Evolutionary conservation across 352 stramenopile genomes (phyloP).

Genomic region (Phytopythium boreale): DNA sequence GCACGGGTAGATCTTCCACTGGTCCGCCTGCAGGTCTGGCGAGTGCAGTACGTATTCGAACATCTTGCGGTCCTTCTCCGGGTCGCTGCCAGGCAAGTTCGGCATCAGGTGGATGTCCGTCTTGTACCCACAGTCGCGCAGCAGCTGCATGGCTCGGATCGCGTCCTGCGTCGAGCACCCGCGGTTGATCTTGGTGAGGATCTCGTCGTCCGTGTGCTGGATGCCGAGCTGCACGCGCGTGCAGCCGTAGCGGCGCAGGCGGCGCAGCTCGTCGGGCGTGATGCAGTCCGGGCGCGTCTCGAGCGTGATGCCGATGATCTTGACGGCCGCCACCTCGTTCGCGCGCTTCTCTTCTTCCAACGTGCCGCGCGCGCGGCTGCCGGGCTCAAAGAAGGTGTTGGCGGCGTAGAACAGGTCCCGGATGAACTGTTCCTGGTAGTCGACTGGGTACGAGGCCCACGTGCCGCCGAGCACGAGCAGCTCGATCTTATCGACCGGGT

Average conservation of each 20-base stretch:
- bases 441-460: slow-evolving; percentile 90
- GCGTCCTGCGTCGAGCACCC: slow-evolving; percentile 77
- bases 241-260: slow-evolving; percentile 80
- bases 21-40: slow-evolving; percentile 89
- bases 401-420: slow-evolving; percentile 91
- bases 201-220: slow-evolving; percentile 90
- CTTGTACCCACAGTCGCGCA: slow-evolving; percentile 94
- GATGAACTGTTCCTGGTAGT: slow-evolving; percentile 91
- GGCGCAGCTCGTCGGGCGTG: slow-evolving; percentile 80
- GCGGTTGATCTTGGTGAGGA: slow-evolving; percentile 91
- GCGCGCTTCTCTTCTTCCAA: slow-evolving; percentile 88
- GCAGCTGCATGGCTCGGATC: slow-evolving; percentile 70
- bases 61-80: slow-evolving; percentile 86
- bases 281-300: slow-evolving; percentile 91
- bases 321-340: slow-evolving; percentile 81
- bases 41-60: slow-evolving; percentile 90
- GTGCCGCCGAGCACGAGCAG: slow-evolving; percentile 89
- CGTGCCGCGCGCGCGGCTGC: slow-evolving; percentile 61
- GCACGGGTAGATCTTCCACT: slow-evolving; percentile 96
- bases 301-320: slow-evolving; percentile 91
- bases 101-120: slow-evolving; percentile 93
- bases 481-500: slow-evolving; percentile 93
- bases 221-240: slow-evolving; percentile 90
- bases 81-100: slow-evolving; percentile 84
- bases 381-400: slow-evolving; percentile 88